A percentile compares a stretch with the other conserved stretches of the same genome.
Conservation (phyloP, 352 stramenopile genomes). For the Phytophthora multivora region DNA sequence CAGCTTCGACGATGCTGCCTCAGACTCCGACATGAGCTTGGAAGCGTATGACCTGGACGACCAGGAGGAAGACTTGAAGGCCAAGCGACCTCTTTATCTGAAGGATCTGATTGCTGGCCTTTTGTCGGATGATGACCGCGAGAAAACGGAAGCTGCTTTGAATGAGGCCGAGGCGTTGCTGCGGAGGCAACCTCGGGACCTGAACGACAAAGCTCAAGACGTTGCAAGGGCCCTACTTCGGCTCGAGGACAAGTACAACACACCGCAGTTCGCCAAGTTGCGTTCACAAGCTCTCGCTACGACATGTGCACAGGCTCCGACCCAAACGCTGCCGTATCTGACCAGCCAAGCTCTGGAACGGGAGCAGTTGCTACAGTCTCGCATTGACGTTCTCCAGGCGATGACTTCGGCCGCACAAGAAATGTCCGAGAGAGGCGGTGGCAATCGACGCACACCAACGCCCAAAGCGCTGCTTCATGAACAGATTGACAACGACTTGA, state of each 20-base stretch:
- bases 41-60: constrained; percentile 71
- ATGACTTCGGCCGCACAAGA: constrained; percentile 67
- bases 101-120: constrained; percentile 66
- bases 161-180: constrained; percentile 61
- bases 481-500: constrained; percentile 33
- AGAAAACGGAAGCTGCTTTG: constrained; percentile 59
- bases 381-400: constrained; percentile 64
- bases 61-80: constrained; percentile 67
- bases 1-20: constrained; percentile 37
- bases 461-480: constrained; percentile 56
- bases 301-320: constrained; percentile 49
- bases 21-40: constrained; percentile 75
- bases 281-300: constrained; percentile 55
- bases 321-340: constrained; percentile 57
- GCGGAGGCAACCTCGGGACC: constrained; percentile 56
- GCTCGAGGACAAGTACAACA: constrained; percentile 78
- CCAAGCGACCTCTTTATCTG: constrained; percentile 68
- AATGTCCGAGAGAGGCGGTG: constrained; percentile 56
- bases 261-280: constrained; percentile 51
- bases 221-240: constrained; percentile 65
- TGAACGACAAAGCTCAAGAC: constrained; percentile 60
- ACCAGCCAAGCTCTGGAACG: constrained; percentile 66
- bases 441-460: constrained; percentile 1
- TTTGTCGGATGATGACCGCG: constrained; percentile 61
- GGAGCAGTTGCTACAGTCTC: constrained; percentile 78